Base-by-base conservation (phyloP, 768 basidiomycete species). In the Hortiboletus flavorubellus region DNA sequence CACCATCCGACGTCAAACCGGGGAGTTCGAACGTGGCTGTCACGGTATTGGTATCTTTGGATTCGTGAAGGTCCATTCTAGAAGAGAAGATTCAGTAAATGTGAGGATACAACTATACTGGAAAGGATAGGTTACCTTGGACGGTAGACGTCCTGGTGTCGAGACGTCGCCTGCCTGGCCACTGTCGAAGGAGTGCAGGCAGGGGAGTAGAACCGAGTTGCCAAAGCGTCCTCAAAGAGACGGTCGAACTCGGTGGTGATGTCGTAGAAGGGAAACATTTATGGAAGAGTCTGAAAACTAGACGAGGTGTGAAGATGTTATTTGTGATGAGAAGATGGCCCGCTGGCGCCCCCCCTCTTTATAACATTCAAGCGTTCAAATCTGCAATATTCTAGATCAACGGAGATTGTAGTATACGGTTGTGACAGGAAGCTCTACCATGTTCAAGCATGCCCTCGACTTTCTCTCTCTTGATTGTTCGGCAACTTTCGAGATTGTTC, bases 11-110 rank as follows among this genome's bases (percentile, higher is more conserved):
- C 51, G 73, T 78, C 50, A 83, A 63, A 10, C 83, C 81, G 6
- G 83, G 82, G 2, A 82, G 66, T 60, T 84, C 84, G 53, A 84
- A 80, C 6, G 75, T 75, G 8, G 80, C 81, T 2, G 77, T 80
- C 30, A 82, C 26, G 26, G 26, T 26, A 26, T 26, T 26, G 26
- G 26, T 26, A 26, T 26, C 26, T 26, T 26, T 26, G 26, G 26
- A 26, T 26, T 26, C 26, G 26, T 26, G 26, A 26, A 26, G 26
- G 26, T 26, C 26, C 26, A 26, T 4, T 26, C 26, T 26, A 26
- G 26, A 26, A 26, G 26, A 26, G 26, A 26, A 26, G 26, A 26
- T 26, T 52, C 5, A 38, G 10, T 18, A 16, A 12, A 15, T 8
- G 23, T 21, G 10, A 4, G 4, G 5, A 26, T 26, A 26, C 4